These are phyloP conservation scores for Clonostachys solani DNA, from an alignment of 2,329 filamentous ascomycete genomes.

Conservation along the genomic window DNA sequence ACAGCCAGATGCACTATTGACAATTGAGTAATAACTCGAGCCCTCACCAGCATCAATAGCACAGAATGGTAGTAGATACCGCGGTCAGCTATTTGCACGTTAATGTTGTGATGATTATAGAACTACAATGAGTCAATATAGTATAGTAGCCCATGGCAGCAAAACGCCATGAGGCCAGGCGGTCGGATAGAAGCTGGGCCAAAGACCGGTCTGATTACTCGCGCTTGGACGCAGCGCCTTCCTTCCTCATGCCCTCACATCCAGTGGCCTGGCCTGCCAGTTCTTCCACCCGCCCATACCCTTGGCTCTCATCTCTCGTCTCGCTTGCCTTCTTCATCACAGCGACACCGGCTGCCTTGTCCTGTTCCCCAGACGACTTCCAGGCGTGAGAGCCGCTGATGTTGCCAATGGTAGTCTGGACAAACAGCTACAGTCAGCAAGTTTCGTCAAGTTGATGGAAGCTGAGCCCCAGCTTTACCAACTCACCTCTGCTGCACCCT, in stretches of 20 bases:
- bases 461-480: not conserved
- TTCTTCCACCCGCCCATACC: slow-evolving; percentile 62
- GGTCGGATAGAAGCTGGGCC: not conserved
- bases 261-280: slow-evolving; percentile 58
- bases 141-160: too few relatives aligned
- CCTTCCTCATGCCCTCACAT: slow-evolving; percentile 66
- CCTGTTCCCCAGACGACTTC: slow-evolving; percentile 59
- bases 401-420: slow-evolving; percentile 53
- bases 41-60: too few relatives aligned
- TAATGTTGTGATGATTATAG: not conserved
- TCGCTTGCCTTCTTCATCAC: slow-evolving; percentile 58
- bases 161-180: too few relatives aligned
- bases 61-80: too few relatives aligned
- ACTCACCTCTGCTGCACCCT: slow-evolving; percentile 61
- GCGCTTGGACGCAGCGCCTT: slow-evolving; percentile 48
- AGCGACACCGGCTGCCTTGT: slow-evolving; percentile 58
- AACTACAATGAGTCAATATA: too few relatives aligned
- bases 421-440: not conserved
- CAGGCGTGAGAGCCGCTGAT: slow-evolving; percentile 59
- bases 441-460: not conserved
- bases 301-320: slow-evolving; percentile 48
- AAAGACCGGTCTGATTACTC: slow-evolving; percentile 10
- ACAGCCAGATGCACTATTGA: too few relatives aligned
- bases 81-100: not conserved
- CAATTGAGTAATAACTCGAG: too few relatives aligned